Conservation (phyloP, 2,329 filamentous ascomycete genomes). For the Coleophoma crateriformis region DNA sequence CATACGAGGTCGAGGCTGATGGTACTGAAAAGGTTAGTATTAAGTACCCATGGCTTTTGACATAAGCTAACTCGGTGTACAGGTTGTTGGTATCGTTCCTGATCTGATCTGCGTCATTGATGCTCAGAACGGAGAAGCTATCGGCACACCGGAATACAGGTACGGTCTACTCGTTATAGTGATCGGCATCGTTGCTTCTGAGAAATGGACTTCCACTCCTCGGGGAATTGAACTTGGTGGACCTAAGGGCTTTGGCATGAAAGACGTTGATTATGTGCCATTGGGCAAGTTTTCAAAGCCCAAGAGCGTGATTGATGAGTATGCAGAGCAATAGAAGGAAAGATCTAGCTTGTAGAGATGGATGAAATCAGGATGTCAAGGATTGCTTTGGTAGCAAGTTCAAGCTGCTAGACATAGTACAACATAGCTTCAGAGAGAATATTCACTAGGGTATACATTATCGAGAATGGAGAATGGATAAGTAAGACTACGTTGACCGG, state of each 20-base stretch:
- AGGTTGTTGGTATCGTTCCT: constrained; percentile 50
- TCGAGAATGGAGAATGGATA: constrained; percentile 22
- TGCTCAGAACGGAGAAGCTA: constrained; percentile 39
- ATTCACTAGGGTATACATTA: neutral
- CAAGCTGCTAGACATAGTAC: too few species aligned
- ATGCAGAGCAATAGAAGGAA: neutral
- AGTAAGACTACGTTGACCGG: constrained; percentile 26
- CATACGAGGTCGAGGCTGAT: constrained; percentile 16
- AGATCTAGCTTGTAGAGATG: too few species aligned
- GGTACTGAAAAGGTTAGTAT: constrained; percentile 9
- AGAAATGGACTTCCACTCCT: constrained; percentile 44
- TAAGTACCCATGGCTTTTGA: neutral
- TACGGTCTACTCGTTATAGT: constrained; percentile 47
- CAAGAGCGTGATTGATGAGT: constrained; percentile 48
- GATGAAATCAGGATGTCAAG: too few species aligned
- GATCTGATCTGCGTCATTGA: constrained; percentile 45
- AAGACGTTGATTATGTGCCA: constrained; percentile 38
- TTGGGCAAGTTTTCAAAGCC: constrained; percentile 44
- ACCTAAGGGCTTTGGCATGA: constrained; percentile 38
- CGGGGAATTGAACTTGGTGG: constrained; percentile 43
- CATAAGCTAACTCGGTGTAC: constrained; percentile 37
- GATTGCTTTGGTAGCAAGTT: too few species aligned
- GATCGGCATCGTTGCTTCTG: constrained; percentile 47
- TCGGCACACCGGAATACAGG: constrained; percentile 48
- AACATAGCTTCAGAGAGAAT: too few species aligned